Evolutionary conservation across 192 early-diverging fungal genomes (phyloP).

Genomic region (Backusella mclennaniae): DNA sequence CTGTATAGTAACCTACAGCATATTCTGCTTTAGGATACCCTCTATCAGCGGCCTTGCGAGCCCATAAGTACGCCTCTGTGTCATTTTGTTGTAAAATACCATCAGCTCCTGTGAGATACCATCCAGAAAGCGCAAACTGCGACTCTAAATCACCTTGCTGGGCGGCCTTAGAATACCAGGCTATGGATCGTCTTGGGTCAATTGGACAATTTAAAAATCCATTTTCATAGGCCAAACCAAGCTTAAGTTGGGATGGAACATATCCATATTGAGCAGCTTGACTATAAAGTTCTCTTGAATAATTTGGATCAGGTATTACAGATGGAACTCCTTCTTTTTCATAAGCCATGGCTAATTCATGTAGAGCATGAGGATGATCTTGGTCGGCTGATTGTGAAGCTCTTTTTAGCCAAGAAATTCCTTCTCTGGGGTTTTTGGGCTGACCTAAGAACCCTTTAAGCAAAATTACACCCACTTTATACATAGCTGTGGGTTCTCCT

Average conservation of each 20-base stretch:
- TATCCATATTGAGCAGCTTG: constrained; percentile 92
- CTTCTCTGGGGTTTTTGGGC: constrained; percentile 80
- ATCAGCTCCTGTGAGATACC: constrained; percentile 93
- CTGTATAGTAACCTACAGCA: constrained; percentile 93
- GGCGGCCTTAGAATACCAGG: constrained; percentile 95
- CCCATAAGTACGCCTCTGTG: constrained; percentile 97
- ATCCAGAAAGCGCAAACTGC: constrained; percentile 94
- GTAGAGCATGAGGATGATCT: constrained; percentile 89
- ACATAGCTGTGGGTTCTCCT: constrained; percentile 93
- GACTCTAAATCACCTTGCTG: constrained; percentile 92
- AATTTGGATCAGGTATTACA: constrained; percentile 75
- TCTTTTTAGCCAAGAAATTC: constrained; percentile 92
- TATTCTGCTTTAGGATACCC: constrained; percentile 94
- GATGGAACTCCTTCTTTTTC: constrained; percentile 71
- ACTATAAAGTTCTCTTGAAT: constrained; percentile 90
- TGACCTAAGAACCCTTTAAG: constrained; percentile 86
- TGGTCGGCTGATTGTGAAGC: constrained; percentile 86
- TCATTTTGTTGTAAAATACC: constrained; percentile 87
- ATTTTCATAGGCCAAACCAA: constrained; percentile 94
- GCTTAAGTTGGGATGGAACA: constrained; percentile 86
- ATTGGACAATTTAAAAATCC: constrained; percentile 82
- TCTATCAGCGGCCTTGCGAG: constrained; percentile 93
- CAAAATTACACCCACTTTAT: constrained; percentile 92
- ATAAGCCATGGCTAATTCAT: constrained; percentile 89
- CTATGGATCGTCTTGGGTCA: constrained; percentile 87